Evolutionary conservation across 495 filamentous ascomycete species (phyloP).

Genomic region (Terfezia boudieri): DNA sequence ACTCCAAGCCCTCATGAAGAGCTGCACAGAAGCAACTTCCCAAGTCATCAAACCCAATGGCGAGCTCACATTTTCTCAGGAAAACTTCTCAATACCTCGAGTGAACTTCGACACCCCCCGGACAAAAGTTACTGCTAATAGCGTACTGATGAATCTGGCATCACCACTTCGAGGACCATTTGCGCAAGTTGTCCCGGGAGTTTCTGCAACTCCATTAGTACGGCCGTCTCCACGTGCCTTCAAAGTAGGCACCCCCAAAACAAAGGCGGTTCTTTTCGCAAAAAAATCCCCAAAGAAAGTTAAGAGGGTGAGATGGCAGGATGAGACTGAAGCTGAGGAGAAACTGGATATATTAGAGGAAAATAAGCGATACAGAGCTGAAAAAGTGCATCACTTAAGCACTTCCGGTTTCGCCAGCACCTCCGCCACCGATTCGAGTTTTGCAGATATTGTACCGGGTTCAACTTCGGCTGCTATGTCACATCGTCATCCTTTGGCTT

Average conservation of each 20-base stretch:
- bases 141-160: conserved; percentile 21
- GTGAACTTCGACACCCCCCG: not conserved
- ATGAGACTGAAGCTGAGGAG: conserved; percentile 49
- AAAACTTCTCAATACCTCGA: not conserved
- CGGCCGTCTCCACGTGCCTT: conserved; percentile 22
- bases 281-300: conserved; percentile 49
- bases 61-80: conserved; percentile 36
- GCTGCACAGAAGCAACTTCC: conserved; percentile 45
- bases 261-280: conserved; percentile 33
- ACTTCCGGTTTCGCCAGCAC: conserved; percentile 29
- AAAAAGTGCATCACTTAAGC: conserved; percentile 28
- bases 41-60: conserved; percentile 85
- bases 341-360: conserved; percentile 70
- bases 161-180: conserved; percentile 10
- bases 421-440: conserved; percentile 4
- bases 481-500: conserved; percentile 17
- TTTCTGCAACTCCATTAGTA: conserved; percentile 15
- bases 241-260: conserved; percentile 64
- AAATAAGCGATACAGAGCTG: conserved; percentile 50
- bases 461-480: conserved; percentile 11
- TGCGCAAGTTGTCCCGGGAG: conserved; percentile 5
- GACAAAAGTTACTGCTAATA: conserved; percentile 15
- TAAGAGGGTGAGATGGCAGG: conserved; percentile 70
- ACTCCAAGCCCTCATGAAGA: conserved; percentile 54
- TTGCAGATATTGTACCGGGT: conserved; percentile 22